Conservation (phyloP, 345 rosid species). For the Camelina sativa region DNA sequence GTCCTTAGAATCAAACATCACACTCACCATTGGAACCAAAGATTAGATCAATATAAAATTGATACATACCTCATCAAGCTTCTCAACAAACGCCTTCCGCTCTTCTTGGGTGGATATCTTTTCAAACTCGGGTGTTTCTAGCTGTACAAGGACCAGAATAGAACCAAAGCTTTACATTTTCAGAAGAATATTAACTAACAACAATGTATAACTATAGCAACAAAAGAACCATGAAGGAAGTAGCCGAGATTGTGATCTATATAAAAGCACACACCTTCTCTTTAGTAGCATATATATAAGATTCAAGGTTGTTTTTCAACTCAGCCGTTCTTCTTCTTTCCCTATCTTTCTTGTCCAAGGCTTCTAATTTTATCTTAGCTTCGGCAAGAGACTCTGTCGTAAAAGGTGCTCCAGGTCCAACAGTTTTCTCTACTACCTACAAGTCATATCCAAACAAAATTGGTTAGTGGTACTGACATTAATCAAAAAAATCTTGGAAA, state of each 20-base stretch:
- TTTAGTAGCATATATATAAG: constrained; percentile 91
- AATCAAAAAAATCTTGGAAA: constrained; percentile 13
- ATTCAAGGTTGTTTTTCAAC: constrained; percentile 90
- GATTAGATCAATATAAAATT: background rate
- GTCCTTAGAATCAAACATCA: constrained; percentile 15
- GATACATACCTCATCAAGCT: constrained; percentile 83
- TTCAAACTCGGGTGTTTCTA: constrained; percentile 70
- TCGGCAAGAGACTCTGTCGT: constrained; percentile 68
- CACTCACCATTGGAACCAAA: constrained; percentile 10
- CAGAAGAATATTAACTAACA: constrained; percentile 11
- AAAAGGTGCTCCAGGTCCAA: constrained; percentile 79
- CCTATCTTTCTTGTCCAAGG: constrained; percentile 79
- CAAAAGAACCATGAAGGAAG: constrained; percentile 20
- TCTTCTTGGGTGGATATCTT: constrained; percentile 79
- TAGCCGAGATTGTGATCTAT: background rate
- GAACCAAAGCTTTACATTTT: constrained; percentile 26
- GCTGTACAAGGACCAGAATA: constrained; percentile 51
- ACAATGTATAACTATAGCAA: constrained; percentile 6
- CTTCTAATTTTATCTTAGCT: constrained; percentile 77
- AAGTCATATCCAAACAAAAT: constrained; percentile 13
- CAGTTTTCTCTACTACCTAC: constrained; percentile 78
- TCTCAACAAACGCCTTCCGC: constrained; percentile 73
- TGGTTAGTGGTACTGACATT: constrained; percentile 14
- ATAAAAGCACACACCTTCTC: constrained; percentile 64
- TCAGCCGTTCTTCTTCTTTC: constrained; percentile 96